phyloP scores from a whole-genome alignment of 2,329 filamentous ascomycete species.

The Lachnellula occidentalis region DNA sequence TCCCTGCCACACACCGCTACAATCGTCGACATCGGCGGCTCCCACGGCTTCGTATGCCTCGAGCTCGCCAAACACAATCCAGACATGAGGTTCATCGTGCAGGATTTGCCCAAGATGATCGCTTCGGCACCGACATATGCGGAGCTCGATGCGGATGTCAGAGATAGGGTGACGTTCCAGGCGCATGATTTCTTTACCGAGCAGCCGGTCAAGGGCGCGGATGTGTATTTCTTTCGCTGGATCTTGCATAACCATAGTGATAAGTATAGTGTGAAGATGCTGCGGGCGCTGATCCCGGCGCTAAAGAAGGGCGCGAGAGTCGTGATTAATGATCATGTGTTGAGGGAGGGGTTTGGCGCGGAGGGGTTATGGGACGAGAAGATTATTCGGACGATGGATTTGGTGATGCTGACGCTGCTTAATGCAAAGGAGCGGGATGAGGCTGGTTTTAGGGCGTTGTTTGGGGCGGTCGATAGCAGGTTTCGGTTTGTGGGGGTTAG shows the following conservation, averaged over 20 bases:
- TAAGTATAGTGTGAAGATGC: conserved; percentile 43
- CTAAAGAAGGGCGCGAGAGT: conserved; percentile 47
- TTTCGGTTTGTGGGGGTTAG: conserved; percentile 42
- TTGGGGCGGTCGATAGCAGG: conserved; percentile 37
- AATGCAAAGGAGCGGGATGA: conserved; percentile 48
- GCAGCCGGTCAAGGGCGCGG: conserved; percentile 28
- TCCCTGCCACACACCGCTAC: conserved; percentile 39
- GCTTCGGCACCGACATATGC: conserved; percentile 36
- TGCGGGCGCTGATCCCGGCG: conserved; percentile 46
- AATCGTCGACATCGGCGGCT: conserved; percentile 55
- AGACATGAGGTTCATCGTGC: conserved; percentile 49
- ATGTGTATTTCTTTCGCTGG: conserved; percentile 48
- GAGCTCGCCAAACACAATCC: conserved; percentile 47
- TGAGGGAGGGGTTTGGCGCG: conserved; percentile 33
- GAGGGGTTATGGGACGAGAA: conserved; percentile 43
- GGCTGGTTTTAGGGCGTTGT: conserved; percentile 41
- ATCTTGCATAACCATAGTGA: conserved; percentile 59
- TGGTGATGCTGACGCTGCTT: conserved; percentile 46
- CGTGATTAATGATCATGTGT: conserved; percentile 41
- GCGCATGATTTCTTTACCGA: conserved; percentile 51
- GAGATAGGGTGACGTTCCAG: conserved; percentile 35
- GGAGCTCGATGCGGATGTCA: conserved; percentile 36
- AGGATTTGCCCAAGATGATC: conserved; percentile 45
- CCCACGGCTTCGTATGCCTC: conserved; percentile 52
- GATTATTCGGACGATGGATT: conserved; percentile 44